Percentiles rank a stretch among this genome's conserved stretches.
These are phyloP conservation scores for Aspergillus hortae DNA, from an alignment of 2,329 filamentous ascomycete species.

Conservation along the genomic window DNA sequence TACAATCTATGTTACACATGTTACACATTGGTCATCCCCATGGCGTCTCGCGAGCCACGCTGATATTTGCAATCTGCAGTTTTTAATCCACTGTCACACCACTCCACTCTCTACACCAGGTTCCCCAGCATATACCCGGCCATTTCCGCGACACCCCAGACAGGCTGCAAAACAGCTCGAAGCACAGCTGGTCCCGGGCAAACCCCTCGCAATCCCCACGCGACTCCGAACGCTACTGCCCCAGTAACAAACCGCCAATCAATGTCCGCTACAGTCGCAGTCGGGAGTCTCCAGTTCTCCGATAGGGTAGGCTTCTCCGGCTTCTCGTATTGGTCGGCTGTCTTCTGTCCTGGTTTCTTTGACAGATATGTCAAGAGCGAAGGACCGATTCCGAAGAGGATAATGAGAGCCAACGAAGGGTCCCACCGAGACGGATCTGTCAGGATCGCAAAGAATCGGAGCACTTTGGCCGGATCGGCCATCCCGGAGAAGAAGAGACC, in stretches of 20 bases:
- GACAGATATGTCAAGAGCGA: slow-evolving; percentile 37
- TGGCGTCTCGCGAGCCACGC: slow-evolving; percentile 1
- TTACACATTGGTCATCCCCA: background rate
- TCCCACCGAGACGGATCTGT: slow-evolving; percentile 46
- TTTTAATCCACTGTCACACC: slow-evolving; percentile 4
- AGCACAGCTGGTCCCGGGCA: slow-evolving; percentile 52
- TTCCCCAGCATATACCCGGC: slow-evolving; percentile 46
- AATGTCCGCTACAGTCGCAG: slow-evolving; percentile 44
- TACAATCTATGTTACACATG: slow-evolving; percentile 5
- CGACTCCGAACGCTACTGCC: slow-evolving; percentile 47
- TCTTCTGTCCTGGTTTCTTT: slow-evolving; percentile 25
- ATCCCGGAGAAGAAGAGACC: slow-evolving; percentile 52
- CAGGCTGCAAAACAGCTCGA: slow-evolving; percentile 44
- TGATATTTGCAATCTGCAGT: slow-evolving; percentile 13
- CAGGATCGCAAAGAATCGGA: slow-evolving; percentile 47
- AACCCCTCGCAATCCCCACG: slow-evolving; percentile 50
- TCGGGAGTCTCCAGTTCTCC: slow-evolving; percentile 42
- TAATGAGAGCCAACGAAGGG: slow-evolving; percentile 48
- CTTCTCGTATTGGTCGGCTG: slow-evolving; percentile 19
- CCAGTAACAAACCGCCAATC: slow-evolving; percentile 49
- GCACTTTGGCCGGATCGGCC: slow-evolving; percentile 49
- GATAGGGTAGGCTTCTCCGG: slow-evolving; percentile 38
- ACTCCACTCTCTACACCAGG: slow-evolving; percentile 19
- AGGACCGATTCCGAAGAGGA: slow-evolving; percentile 49
- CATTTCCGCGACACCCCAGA: slow-evolving; percentile 48